Conservation (phyloP, 2,329 filamentous ascomycete genomes). For the Arachnomyces sp. region DNA sequence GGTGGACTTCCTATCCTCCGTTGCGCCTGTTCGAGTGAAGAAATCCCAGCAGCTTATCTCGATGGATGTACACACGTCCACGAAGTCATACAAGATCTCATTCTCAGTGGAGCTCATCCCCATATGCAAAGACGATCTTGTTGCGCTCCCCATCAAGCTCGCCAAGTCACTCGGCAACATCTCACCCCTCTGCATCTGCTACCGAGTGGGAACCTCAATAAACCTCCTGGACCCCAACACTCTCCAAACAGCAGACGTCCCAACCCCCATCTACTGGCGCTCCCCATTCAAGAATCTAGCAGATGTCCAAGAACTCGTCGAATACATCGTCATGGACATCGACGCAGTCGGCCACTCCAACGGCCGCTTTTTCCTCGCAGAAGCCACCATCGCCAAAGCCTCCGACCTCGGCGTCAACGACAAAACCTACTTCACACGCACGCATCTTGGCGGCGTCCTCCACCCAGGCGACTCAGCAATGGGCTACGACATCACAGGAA, state of each 20-base stretch:
- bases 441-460: slow-evolving; percentile 77
- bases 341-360: slow-evolving; percentile 67
- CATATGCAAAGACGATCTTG: slow-evolving; percentile 93
- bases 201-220: slow-evolving; percentile 78
- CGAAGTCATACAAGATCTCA: slow-evolving; percentile 89
- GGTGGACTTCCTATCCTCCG: slow-evolving; percentile 78
- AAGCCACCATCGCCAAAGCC: slow-evolving; percentile 79
- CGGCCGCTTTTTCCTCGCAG: slow-evolving; percentile 75
- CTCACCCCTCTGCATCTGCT: slow-evolving; percentile 73
- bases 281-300: slow-evolving; percentile 76
- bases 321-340: slow-evolving; percentile 93
- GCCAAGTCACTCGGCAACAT: slow-evolving; percentile 86
- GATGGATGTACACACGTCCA: slow-evolving; percentile 79
- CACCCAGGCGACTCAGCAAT: slow-evolving; percentile 86
- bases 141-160: slow-evolving; percentile 83
- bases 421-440: slow-evolving; percentile 79
- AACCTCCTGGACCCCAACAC: slow-evolving; percentile 86
- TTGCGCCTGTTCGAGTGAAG: slow-evolving; percentile 69
- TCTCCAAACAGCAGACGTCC: slow-evolving; percentile 81
- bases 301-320: slow-evolving; percentile 74
- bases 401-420: slow-evolving; percentile 81
- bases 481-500: slow-evolving; percentile 83
- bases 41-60: slow-evolving; percentile 91
- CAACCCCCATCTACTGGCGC: slow-evolving; percentile 79
- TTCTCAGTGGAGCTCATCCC: slow-evolving; percentile 85